Evolutionary conservation across 2,329 filamentous ascomycete genomes (phyloP).

Genomic region (Blastomyces silverae): DNA sequence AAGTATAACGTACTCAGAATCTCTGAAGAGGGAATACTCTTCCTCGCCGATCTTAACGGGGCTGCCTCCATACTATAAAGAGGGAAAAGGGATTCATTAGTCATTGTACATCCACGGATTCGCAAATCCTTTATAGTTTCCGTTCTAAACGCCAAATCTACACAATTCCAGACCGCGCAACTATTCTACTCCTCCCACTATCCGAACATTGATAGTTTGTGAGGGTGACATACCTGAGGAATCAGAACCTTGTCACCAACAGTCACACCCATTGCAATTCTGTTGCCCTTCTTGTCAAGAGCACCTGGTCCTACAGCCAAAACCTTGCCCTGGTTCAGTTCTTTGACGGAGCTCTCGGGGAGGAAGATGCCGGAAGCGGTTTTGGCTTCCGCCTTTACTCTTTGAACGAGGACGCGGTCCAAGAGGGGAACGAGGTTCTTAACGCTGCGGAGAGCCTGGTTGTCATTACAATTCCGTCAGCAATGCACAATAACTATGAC

Average conservation of each 20-base stretch:
- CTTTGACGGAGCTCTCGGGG: constrained; percentile 92
- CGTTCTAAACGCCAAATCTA: not conserved
- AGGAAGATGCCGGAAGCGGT: constrained; percentile 96
- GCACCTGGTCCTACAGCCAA: constrained; percentile 88
- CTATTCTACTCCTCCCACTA: too few species aligned
- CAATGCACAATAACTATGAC: constrained; percentile 8
- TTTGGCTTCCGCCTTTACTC: constrained; percentile 94
- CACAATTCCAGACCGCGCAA: not conserved
- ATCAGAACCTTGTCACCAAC: constrained; percentile 91
- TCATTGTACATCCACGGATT: constrained; percentile 17
- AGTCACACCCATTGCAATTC: constrained; percentile 72
- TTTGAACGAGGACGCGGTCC: constrained; percentile 97
- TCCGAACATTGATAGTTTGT: not conserved
- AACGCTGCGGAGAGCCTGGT: constrained; percentile 78
- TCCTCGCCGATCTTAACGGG: constrained; percentile 97
- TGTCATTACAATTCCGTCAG: constrained; percentile 14
- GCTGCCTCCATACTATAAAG: constrained; percentile 73
- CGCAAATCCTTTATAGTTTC: not conserved
- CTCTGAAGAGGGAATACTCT: constrained; percentile 91
- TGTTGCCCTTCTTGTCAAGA: constrained; percentile 81
- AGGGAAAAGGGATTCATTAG: constrained; percentile 9
- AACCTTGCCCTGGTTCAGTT: constrained; percentile 96
- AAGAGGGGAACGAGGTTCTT: constrained; percentile 90
- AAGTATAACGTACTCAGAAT: constrained; percentile 75
- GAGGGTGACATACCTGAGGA: constrained; percentile 67